Evolutionary conservation across 176 grass and related monocot genomes (phyloP).

Genomic region (Ananas comosus): DNA sequence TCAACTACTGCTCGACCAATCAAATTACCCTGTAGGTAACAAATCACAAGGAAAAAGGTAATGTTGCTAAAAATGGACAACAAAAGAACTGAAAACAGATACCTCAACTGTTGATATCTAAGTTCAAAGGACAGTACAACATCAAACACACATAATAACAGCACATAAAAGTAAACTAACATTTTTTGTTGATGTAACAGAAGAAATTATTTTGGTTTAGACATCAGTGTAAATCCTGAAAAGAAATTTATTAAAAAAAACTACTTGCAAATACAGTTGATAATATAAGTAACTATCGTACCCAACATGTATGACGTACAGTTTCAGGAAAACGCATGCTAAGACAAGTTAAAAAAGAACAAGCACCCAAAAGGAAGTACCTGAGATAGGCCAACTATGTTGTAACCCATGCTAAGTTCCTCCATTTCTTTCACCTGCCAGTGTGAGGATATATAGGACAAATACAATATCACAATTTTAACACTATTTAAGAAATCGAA

Average conservation of each 20-base stretch:
- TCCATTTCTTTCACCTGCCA: conserved; percentile 83
- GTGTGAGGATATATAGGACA: conserved; percentile 1
- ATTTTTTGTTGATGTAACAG: not conserved
- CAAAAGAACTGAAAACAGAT: too few species aligned
- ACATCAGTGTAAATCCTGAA: not conserved
- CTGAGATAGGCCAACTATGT: conserved; percentile 85
- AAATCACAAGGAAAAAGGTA: conserved; percentile 12
- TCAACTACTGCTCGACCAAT: conserved; percentile 83
- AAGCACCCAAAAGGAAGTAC: conserved; percentile 24
- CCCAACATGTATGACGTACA: not conserved
- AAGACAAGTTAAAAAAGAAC: conserved; percentile 6
- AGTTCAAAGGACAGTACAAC: too few species aligned
- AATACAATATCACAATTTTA: conserved; percentile 19
- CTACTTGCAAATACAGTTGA: not conserved
- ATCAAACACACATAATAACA: too few species aligned
- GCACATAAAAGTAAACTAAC: too few species aligned
- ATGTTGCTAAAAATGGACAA: not conserved
- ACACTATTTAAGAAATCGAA: conserved; percentile 19
- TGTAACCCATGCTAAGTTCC: conserved; percentile 75
- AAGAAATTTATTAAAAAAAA: too few species aligned
- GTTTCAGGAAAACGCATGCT: not conserved
- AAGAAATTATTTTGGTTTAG: not conserved
- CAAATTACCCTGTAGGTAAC: conserved; percentile 62
- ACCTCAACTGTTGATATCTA: too few species aligned
- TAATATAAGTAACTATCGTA: not conserved